phyloP scores from a whole-genome alignment of 495 filamentous ascomycete genomes.

The Rostrohypoxylon terebratum region DNA sequence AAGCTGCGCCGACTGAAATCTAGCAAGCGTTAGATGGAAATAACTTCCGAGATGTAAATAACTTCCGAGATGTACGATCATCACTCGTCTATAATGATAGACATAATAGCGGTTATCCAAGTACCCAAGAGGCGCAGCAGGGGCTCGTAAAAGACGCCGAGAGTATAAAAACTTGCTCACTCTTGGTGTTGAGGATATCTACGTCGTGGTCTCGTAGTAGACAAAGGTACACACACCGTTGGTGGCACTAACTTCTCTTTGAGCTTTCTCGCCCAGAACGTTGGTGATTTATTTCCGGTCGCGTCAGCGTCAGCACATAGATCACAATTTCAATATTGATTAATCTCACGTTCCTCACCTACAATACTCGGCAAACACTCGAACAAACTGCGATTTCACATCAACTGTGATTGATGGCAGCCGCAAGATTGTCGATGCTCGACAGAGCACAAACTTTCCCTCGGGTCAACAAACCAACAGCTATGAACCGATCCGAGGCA shows the following conservation, averaged over 20 bases:
- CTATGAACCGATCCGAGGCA: slow-evolving; percentile 6
- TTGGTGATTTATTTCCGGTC: slow-evolving; percentile 16
- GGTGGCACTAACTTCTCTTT: background rate
- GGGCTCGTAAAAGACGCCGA: background rate
- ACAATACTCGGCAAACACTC: background rate
- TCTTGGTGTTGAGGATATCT: background rate
- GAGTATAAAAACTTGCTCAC: background rate
- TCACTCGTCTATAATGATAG: background rate
- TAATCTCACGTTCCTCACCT: background rate
- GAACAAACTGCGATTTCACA: no score
- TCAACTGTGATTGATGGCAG: background rate
- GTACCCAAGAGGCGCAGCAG: background rate
- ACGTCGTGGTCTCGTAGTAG: background rate
- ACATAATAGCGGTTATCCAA: no score
- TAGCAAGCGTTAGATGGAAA: background rate
- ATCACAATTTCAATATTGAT: background rate
- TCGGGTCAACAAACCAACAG: background rate
- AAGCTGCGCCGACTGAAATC: background rate
- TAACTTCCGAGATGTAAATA: background rate
- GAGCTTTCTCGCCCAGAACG: background rate
- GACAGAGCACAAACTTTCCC: slow-evolving; percentile 35
- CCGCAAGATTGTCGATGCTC: slow-evolving; percentile 12
- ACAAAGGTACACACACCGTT: background rate
- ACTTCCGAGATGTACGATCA: background rate
- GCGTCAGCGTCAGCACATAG: slow-evolving; percentile 23